A percentile compares a stretch with the other conserved stretches of the same genome.
Conservation (phyloP, 441 rosid genomes). For the Hypseocharis bilobata region DNA sequence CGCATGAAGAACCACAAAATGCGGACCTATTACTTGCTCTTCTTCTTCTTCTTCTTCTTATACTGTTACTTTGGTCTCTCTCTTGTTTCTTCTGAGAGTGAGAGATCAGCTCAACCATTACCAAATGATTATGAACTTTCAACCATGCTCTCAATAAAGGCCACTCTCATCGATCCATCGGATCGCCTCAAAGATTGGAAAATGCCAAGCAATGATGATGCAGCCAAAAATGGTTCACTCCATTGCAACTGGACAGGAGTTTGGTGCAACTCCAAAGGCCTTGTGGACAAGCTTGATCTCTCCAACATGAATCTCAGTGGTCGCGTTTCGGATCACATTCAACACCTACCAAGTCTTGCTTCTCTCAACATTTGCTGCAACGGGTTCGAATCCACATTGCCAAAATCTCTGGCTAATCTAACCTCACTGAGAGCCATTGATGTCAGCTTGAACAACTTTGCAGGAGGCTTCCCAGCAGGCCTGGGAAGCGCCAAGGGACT, state of each 20-base stretch:
- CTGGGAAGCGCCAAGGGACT: slow-evolving; percentile 58
- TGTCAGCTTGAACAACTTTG: slow-evolving; percentile 62
- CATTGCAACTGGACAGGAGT: slow-evolving; percentile 83
- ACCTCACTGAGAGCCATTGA: slow-evolving; percentile 49
- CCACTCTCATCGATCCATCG: slow-evolving; percentile 48
- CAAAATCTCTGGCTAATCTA: slow-evolving; percentile 46
- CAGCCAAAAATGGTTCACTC: slow-evolving; percentile 7
- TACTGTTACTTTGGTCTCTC: slow-evolving; percentile 37
- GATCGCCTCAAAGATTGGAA: slow-evolving; percentile 54
- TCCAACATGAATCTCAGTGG: slow-evolving; percentile 74
- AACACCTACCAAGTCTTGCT: slow-evolving; percentile 35
- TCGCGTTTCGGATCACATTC: slow-evolving; percentile 47
- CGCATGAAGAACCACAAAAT: slow-evolving; percentile 22
- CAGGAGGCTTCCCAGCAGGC: slow-evolving; percentile 63
- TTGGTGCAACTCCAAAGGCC: slow-evolving; percentile 49
- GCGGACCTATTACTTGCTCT: slow-evolving; percentile 29
- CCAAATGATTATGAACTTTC: slow-evolving; percentile 38
- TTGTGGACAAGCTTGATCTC: slow-evolving; percentile 57
- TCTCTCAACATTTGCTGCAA: slow-evolving; percentile 50
- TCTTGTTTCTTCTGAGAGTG: slow-evolving; percentile 39
- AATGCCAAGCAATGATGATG: slow-evolving; percentile 14
- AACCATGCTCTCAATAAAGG: slow-evolving; percentile 46
- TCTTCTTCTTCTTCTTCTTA: slow-evolving; percentile 16
- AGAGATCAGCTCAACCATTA: slow-evolving; percentile 20
- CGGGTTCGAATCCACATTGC: slow-evolving; percentile 46